phyloP scores from a whole-genome alignment of 768 basidiomycete species.

The Gloeopeniophorella convolvens region DNA sequence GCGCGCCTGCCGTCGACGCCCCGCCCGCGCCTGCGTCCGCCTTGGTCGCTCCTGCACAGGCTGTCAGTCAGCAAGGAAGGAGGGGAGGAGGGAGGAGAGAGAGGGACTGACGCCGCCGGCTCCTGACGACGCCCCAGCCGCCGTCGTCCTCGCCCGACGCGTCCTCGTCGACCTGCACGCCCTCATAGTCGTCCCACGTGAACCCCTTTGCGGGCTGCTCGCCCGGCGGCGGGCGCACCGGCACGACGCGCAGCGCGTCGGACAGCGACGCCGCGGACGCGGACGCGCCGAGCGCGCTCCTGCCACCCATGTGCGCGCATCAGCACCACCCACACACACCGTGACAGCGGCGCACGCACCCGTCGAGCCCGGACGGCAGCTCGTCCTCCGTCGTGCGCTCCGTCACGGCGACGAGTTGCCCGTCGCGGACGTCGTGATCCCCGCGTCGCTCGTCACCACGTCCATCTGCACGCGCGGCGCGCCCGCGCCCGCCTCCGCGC shows the following conservation, averaged over 20 bases:
- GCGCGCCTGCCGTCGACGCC: slow-evolving; percentile 19
- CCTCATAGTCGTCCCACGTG: slow-evolving; percentile 76
- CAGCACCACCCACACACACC: slow-evolving; percentile 10
- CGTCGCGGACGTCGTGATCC: slow-evolving; percentile 41
- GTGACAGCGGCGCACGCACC: slow-evolving; percentile 38
- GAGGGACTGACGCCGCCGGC: slow-evolving; percentile 32
- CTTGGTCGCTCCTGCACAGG: slow-evolving; percentile 18
- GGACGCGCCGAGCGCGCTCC: slow-evolving; percentile 54
- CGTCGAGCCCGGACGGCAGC: slow-evolving; percentile 59
- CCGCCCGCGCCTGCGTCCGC: slow-evolving; percentile 3
- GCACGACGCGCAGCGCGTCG: slow-evolving; percentile 51
- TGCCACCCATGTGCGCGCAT: neutral
- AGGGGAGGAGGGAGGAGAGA: neutral
- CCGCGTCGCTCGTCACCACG: slow-evolving; percentile 42
- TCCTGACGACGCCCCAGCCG: slow-evolving; percentile 69
- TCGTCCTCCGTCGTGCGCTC: slow-evolving; percentile 33
- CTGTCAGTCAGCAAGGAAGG: neutral
- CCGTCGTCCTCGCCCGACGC: slow-evolving; percentile 59
- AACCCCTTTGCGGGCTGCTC: slow-evolving; percentile 59
- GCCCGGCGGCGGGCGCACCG: slow-evolving; percentile 50
- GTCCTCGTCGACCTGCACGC: slow-evolving; percentile 56
- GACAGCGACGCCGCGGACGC: slow-evolving; percentile 41
- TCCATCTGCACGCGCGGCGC: slow-evolving; percentile 23
- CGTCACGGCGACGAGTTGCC: slow-evolving; percentile 34
- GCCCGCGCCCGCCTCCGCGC: slow-evolving; percentile 44